phyloP scores from a whole-genome alignment of 805 yeast species.

The Starmerella bombicola region DNA sequence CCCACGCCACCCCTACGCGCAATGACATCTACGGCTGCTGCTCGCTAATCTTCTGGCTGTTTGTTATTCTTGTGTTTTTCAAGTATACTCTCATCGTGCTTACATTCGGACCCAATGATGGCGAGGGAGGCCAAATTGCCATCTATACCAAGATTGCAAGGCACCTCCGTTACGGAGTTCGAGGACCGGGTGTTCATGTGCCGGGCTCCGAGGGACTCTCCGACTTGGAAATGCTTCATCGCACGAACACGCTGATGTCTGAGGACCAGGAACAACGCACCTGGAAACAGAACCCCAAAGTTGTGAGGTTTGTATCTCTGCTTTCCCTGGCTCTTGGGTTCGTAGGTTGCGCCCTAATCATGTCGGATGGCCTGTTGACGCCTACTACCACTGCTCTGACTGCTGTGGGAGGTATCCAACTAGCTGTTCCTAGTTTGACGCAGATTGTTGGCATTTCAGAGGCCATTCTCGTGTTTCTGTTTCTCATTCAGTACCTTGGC shows the following conservation, averaged over 20 bases:
- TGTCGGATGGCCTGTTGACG: conserved; percentile 49
- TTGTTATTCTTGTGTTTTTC: conserved; percentile 40
- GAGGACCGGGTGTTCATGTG: conserved; percentile 11
- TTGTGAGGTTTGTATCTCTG: conserved; percentile 4
- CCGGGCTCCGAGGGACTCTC: conserved; percentile 11
- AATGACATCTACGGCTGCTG: conserved; percentile 39
- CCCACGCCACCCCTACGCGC: conserved; percentile 26
- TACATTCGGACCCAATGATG: conserved; percentile 41
- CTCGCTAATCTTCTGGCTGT: conserved; percentile 44
- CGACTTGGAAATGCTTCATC: conserved; percentile 11
- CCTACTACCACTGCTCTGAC: conserved; percentile 52
- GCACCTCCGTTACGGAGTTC: conserved; percentile 29
- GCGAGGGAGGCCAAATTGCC: conserved; percentile 57
- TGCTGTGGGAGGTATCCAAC: conserved; percentile 45
- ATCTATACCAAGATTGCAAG: conserved; percentile 47
- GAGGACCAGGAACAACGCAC: not conserved
- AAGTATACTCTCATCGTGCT: conserved; percentile 43
- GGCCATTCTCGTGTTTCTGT: conserved; percentile 36
- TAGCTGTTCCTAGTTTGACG: conserved; percentile 35
- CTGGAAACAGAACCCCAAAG: conserved; percentile 12
- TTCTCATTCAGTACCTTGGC: conserved; percentile 39
- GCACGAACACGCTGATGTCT: conserved; percentile 8
- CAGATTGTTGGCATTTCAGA: conserved; percentile 39
- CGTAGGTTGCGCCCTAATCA: conserved; percentile 44
- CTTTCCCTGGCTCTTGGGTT: conserved; percentile 28